These are phyloP conservation scores for Chlamydomonas sp. DNA, from an alignment of 139 green algal species.

Conservation along the genomic window DNA sequence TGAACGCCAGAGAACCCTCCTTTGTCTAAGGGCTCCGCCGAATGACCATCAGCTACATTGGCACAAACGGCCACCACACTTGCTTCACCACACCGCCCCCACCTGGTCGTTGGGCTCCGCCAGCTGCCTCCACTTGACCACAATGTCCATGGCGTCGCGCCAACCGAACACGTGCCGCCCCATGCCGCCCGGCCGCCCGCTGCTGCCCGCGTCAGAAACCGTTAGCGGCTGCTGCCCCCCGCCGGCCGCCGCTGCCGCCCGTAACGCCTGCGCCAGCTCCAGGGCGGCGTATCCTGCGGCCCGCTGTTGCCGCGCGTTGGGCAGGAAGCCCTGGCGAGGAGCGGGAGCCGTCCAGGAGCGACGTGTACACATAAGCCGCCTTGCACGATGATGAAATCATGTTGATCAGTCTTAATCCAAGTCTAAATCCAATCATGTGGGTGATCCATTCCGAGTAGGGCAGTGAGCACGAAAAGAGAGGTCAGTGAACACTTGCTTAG, in stretches of 20 bases:
- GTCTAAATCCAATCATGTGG: not conserved
- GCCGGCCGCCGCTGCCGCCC: constrained; percentile 55
- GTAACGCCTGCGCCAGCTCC: constrained; percentile 81
- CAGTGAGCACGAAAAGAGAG: not conserved
- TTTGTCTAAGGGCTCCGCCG: too few relatives aligned
- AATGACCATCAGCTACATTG: not conserved
- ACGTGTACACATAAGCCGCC: too few relatives aligned
- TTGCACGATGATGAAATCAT: too few relatives aligned
- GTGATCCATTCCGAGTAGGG: not conserved
- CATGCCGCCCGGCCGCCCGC: constrained; percentile 43
- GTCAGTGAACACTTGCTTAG: not conserved
- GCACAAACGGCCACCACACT: not conserved
- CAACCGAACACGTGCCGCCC: constrained; percentile 81
- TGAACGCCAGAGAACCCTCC: too few relatives aligned
- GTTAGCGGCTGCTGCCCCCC: constrained; percentile 33
- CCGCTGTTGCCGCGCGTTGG: constrained; percentile 85
- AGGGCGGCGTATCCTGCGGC: constrained; percentile 82
- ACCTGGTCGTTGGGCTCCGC: constrained; percentile 92
- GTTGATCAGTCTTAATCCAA: too few relatives aligned
- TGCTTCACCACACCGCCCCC: not conserved
- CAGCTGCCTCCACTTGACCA: constrained; percentile 96
- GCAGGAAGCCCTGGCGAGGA: constrained; percentile 75
- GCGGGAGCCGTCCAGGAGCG: too few relatives aligned
- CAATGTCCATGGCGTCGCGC: constrained; percentile 91
- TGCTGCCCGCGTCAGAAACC: constrained; percentile 58